Base-by-base conservation (phyloP, 2,329 filamentous ascomycete genomes). In the Zopfia rhizophila region DNA sequence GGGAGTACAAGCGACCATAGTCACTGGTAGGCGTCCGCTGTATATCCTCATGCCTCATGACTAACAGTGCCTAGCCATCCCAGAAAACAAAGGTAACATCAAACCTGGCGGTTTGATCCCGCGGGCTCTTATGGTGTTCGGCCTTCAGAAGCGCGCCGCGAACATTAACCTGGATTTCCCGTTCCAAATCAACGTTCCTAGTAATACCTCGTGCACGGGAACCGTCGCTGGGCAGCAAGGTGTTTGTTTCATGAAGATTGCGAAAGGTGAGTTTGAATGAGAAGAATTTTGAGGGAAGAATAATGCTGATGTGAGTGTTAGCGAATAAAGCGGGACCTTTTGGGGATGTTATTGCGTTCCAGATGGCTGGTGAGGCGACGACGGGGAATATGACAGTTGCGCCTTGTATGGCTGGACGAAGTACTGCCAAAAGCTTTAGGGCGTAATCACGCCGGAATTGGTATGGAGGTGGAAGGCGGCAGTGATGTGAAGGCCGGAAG, bases 331-430 rank as follows among this genome's bases (percentile, higher is more conserved):
- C 47, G 8, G 58, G 53, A 14, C 55, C 58, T 8, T 61, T 61
- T 32, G 58, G 58, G 8, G 57, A 53, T 19, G 53, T 58, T 2
- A 41, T 60, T 19, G 53, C 55, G 5, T 61, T 61, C 41, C 58
- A 61, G 43, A 55, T 57, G 46, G 40, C 25, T 8, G 44, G 21
- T 23, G 37, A 25, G 13, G 47, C 21, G n/a, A 38, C 41, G 4
- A 12, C 14, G 12, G 39, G 43, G 19, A 45, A 44, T 33, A 45
- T 38, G 23, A 48, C 44, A 6, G 32, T 27, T 10, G 28, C 44
- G 16, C 12, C 33, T 28, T n/a, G n/a, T n/a, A n/a, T n/a, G n/a
- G n/a, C n/a, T n/a, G n/a, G n/a, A n/a, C n/a, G n/a, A n/a, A n/a
- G n/a, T n/a, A n/a, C n/a, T n/a, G n/a, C n/a, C n/a, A n/a, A n/a